Evolutionary conservation across 2,329 filamentous ascomycete genomes (phyloP).

Genomic region (Fusarium virguliforme): DNA sequence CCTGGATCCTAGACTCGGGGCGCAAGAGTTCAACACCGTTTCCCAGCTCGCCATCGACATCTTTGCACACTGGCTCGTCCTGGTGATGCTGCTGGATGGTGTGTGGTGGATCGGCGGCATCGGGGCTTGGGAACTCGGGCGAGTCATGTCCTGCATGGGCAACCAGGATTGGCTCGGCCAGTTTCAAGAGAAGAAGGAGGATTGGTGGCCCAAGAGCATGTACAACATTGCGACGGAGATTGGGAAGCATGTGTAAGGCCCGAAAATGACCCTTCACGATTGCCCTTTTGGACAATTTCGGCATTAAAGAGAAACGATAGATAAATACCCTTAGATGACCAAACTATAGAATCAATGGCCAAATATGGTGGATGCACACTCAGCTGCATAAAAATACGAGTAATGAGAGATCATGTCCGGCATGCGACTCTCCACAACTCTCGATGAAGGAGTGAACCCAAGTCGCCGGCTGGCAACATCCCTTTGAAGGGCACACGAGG

Average conservation of each 20-base stretch:
- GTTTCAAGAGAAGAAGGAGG: not conserved
- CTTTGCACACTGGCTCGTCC: conserved; percentile 59
- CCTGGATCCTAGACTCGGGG: not conserved
- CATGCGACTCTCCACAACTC: too few species aligned
- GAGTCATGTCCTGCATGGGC: conserved; percentile 46
- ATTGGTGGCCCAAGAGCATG: conserved; percentile 60
- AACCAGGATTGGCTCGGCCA: conserved; percentile 29
- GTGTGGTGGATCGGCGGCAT: conserved; percentile 60
- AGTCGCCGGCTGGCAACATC: too few species aligned
- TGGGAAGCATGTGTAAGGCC: conserved; percentile 9
- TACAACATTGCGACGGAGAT: conserved; percentile 38
- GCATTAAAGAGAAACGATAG: not conserved
- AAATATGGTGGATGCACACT: too few species aligned
- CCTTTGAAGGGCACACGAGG: too few species aligned
- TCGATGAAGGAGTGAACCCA: too few species aligned
- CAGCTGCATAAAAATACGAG: too few species aligned
- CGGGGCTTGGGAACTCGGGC: conserved; percentile 55
- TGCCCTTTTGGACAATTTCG: not conserved
- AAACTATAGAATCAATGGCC: not conserved
- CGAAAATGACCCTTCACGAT: not conserved
- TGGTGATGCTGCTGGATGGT: conserved; percentile 57
- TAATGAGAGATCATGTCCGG: too few species aligned
- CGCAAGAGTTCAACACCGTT: conserved; percentile 10
- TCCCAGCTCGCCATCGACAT: conserved; percentile 56
- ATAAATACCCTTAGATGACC: conserved; percentile 1